Evolutionary conservation across 768 basidiomycete genomes (phyloP).

Genomic region (Trametes maxima): DNA sequence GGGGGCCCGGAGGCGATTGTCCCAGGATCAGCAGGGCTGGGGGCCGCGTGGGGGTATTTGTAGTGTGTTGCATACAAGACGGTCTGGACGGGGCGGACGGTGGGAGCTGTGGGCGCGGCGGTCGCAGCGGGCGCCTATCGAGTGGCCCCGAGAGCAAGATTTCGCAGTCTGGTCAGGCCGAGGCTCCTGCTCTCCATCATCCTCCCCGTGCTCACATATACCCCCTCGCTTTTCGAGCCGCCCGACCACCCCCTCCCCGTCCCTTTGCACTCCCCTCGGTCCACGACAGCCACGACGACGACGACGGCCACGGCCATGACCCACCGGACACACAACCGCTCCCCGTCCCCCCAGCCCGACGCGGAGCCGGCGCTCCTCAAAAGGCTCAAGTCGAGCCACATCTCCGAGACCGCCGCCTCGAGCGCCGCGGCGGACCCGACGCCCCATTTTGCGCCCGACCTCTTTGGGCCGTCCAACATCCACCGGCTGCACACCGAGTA

Average conservation of each 20-base stretch:
- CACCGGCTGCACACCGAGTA: slow-evolving; percentile 61
- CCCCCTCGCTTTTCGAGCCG: not conserved
- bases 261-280: slow-evolving; percentile 2
- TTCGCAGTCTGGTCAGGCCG: slow-evolving; percentile 27
- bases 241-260: not conserved
- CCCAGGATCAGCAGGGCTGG: not conserved
- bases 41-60: not conserved
- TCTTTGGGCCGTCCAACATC: slow-evolving; percentile 62
- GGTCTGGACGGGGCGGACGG: slow-evolving; percentile 6
- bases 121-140: slow-evolving; percentile 14
- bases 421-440: slow-evolving; percentile 30
- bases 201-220: slow-evolving; percentile 20
- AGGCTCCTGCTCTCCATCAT: slow-evolving; percentile 23
- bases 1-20: not conserved
- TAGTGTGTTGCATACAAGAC: not conserved
- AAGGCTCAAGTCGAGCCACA: slow-evolving; percentile 42
- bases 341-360: slow-evolving; percentile 41
- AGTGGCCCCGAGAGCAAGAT: slow-evolving; percentile 14
- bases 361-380: slow-evolving; percentile 41
- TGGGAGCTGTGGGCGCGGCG: slow-evolving; percentile 9
- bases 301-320: slow-evolving; percentile 37
- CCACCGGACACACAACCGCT: slow-evolving; percentile 47
- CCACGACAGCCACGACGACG: not conserved
- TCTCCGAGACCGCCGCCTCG: slow-evolving; percentile 24
- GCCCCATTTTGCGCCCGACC: slow-evolving; percentile 48